Base-by-base conservation (phyloP, 371 early-diverging fungal species). In the Mucor indicus region DNA sequence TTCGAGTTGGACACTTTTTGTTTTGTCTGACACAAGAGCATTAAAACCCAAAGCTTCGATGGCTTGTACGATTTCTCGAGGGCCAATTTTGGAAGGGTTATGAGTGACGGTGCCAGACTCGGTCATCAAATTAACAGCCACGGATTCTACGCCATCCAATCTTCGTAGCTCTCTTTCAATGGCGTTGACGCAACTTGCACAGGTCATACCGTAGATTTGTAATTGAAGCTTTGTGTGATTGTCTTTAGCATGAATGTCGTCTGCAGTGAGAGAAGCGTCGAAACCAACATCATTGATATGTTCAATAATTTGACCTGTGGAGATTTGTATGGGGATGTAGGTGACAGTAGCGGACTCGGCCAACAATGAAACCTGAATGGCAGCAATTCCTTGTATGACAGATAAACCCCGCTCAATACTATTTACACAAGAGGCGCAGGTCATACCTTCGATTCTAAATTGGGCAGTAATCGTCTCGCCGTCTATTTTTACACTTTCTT, bases 181-280 rank as follows among this genome's bases (percentile, higher is more conserved):
- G 36, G 80, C 69, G 15, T 79, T 77, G 9, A 87, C 87, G 61
- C 93, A 91, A 27, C 86, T 81, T 0, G 91, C 80, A 56, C 90
- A 91, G 1, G 91, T 87, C 96, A 97, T 93, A 15, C 98, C 96
- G 56, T 83, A 89, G n/a, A 97, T 79, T 46, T 86, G 83, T 27
- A 98, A 69, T 32, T 75, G 77, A 1, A 87, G 58, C 8, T 49
- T 60, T 36, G 72, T 65, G 48, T 70, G 1, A 24, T 24, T 17
- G 8, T 27, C 8, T n/a, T 29, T 5, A 13, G 35, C 5, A 13
- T 7, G 6, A 22, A 15, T 21, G 19, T 22, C 19, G 9, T 52
- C 45, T 15, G 60, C 44, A 21, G 81, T 59, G 7, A 73, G 58
- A 16, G 59, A 46, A 2, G 93, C 92, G 30, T 85, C 83, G 58